These are phyloP conservation scores for Earliella scabrosa DNA, from an alignment of 1,284 basidiomycete genomes.

Conservation along the genomic window DNA sequence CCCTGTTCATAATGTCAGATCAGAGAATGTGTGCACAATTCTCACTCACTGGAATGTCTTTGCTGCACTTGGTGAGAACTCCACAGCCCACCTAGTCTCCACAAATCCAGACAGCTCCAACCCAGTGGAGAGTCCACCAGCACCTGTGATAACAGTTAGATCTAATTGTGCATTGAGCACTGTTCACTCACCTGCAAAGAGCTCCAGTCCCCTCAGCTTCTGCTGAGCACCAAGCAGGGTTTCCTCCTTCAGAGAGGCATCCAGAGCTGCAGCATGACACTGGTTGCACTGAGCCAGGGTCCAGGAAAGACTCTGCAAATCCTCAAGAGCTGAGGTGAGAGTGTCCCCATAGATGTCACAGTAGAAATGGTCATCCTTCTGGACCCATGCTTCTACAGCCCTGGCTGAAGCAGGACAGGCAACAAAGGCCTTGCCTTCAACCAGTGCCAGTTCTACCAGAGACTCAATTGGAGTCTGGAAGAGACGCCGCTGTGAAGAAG, in stretches of 20 bases:
- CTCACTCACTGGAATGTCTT: conserved; percentile 57
- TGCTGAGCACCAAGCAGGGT: conserved; percentile 40
- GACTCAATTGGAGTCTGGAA: conserved; percentile 38
- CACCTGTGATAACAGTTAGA: conserved; percentile 45
- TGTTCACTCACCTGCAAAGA: conserved; percentile 66
- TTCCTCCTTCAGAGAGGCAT: conserved; percentile 24
- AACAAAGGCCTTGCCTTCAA: conserved; percentile 46
- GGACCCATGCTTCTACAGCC: conserved; percentile 51
- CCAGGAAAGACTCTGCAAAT: conserved; percentile 27
- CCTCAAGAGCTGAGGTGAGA: conserved; percentile 21
- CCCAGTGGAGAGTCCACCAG: conserved; percentile 71
- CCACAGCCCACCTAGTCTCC: conserved; percentile 68
- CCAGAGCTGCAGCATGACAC: conserved; percentile 34
- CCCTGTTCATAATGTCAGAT: conserved; percentile 38
- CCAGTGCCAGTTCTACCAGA: conserved; percentile 36
- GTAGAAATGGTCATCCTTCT: conserved; percentile 59
- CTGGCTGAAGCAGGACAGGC: conserved; percentile 27
- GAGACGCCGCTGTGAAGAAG: conserved; percentile 47
- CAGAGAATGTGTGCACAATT: conserved; percentile 6
- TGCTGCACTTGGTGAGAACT: conserved; percentile 65
- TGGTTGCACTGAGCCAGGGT: not conserved
- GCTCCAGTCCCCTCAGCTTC: conserved; percentile 58
- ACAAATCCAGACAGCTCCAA: conserved; percentile 61
- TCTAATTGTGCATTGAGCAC: not conserved
- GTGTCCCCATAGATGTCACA: conserved; percentile 40